Evolutionary conservation across 805 yeast genomes (phyloP).

Genomic region (Saturnispora silvae): DNA sequence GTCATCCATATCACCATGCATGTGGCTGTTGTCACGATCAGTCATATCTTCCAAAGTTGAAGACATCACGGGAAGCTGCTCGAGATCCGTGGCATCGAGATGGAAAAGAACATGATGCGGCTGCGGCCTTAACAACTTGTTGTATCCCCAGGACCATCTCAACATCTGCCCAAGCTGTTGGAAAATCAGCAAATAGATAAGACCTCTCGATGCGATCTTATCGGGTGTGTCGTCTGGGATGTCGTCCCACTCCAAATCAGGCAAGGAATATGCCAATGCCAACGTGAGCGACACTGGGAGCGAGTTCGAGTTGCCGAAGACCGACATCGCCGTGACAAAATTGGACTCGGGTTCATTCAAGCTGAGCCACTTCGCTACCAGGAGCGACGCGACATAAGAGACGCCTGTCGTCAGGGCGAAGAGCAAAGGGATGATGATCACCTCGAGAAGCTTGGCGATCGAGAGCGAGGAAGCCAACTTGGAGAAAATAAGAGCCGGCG

Average conservation of each 20-base stretch:
- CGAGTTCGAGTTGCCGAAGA: constrained; percentile 91
- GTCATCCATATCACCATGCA: constrained; percentile 9
- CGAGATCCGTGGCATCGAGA: constrained; percentile 8
- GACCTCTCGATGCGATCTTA: constrained; percentile 69
- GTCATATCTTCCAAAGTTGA: no score
- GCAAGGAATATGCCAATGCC: constrained; percentile 66
- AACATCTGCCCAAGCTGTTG: constrained; percentile 77
- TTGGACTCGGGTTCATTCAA: constrained; percentile 71
- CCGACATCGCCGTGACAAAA: constrained; percentile 94
- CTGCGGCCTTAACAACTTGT: constrained; percentile 49
- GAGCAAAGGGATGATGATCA: constrained; percentile 74
- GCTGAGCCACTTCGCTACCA: constrained; percentile 40
- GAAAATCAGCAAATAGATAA: constrained; percentile 59
- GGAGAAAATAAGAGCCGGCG: constrained; percentile 89
- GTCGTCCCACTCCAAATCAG: constrained; percentile 68
- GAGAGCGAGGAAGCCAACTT: constrained; percentile 63
- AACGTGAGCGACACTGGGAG: constrained; percentile 86
- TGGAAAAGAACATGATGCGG: constrained; percentile 26
- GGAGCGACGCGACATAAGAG: constrained; percentile 51
- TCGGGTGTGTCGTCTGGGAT: constrained; percentile 55
- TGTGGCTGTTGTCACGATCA: not conserved
- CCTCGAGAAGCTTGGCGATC: constrained; percentile 65
- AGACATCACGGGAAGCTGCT: not conserved
- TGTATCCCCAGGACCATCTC: constrained; percentile 85
- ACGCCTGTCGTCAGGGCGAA: constrained; percentile 76